Evolutionary conservation across 2,329 filamentous ascomycete species (phyloP).

Genomic region (Talaromyces islandicus): DNA sequence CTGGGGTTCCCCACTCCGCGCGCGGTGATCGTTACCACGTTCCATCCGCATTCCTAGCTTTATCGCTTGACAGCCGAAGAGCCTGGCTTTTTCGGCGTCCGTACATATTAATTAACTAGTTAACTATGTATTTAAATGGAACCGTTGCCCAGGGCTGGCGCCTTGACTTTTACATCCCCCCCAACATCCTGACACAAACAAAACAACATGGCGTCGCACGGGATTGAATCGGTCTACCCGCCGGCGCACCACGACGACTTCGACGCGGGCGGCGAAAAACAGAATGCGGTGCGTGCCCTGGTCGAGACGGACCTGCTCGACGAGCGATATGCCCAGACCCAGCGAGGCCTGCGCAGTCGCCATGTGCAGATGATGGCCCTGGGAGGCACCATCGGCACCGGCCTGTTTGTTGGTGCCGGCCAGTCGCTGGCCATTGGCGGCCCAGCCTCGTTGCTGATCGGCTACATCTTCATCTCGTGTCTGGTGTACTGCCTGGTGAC

Average conservation of each 20-base stretch:
- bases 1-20: not conserved
- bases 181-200: too few species aligned
- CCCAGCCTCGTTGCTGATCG: slow-evolving; percentile 48
- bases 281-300: slow-evolving; percentile 23
- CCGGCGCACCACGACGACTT: not conserved
- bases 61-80: not conserved
- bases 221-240: not conserved
- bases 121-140: not conserved
- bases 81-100: too few species aligned
- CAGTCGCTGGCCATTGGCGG: slow-evolving; percentile 47
- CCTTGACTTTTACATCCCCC: not conserved
- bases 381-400: slow-evolving; percentile 53
- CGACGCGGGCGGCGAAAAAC: slow-evolving; percentile 17
- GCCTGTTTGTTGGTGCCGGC: slow-evolving; percentile 51
- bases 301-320: slow-evolving; percentile 36
- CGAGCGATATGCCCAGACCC: slow-evolving; percentile 32
- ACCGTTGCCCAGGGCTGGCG: not conserved
- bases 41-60: not conserved
- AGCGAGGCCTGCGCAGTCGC: slow-evolving; percentile 37
- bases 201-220: not conserved
- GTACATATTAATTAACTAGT: too few species aligned
- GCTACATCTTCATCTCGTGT: slow-evolving; percentile 45
- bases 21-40: not conserved
- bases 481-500: slow-evolving; percentile 46
- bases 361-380: slow-evolving; percentile 57